Conservation (phyloP, 306 rosid genomes). For the Citrullus mucosospermus region DNA sequence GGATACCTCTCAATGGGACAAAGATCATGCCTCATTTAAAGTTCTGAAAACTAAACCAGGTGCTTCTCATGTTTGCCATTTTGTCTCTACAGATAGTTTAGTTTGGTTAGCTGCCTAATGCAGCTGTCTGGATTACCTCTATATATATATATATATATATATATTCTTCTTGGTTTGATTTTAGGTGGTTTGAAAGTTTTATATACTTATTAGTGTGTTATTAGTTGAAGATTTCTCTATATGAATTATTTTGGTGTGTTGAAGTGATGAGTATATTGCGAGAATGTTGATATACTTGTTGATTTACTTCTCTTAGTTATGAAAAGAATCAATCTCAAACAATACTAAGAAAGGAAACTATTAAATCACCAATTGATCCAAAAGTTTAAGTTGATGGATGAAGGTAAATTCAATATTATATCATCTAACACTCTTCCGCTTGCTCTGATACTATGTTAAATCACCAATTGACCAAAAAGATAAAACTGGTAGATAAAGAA, state of each 20-base stretch:
- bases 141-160: neutral
- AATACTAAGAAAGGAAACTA: neutral
- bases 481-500: too few species aligned
- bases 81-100: slow-evolving; percentile 51
- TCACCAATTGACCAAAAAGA: too few species aligned
- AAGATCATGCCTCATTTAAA: slow-evolving; percentile 36
- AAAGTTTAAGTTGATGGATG: too few species aligned
- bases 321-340: neutral
- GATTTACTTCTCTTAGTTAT: neutral
- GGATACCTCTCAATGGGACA: slow-evolving; percentile 73
- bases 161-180: neutral
- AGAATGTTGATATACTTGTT: neutral
- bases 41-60: slow-evolving; percentile 44
- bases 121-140: neutral
- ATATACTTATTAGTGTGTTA: neutral
- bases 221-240: neutral
- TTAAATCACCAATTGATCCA: too few species aligned
- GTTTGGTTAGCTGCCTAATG: slow-evolving; percentile 44
- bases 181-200: neutral
- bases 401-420: too few species aligned
- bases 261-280: neutral
- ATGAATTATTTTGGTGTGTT: neutral
- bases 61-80: slow-evolving; percentile 62
- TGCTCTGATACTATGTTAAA: too few species aligned
- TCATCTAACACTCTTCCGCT: too few species aligned